Evolutionary conservation across 805 yeast genomes (phyloP).

Genomic region (Metschnikowia cubensis): DNA sequence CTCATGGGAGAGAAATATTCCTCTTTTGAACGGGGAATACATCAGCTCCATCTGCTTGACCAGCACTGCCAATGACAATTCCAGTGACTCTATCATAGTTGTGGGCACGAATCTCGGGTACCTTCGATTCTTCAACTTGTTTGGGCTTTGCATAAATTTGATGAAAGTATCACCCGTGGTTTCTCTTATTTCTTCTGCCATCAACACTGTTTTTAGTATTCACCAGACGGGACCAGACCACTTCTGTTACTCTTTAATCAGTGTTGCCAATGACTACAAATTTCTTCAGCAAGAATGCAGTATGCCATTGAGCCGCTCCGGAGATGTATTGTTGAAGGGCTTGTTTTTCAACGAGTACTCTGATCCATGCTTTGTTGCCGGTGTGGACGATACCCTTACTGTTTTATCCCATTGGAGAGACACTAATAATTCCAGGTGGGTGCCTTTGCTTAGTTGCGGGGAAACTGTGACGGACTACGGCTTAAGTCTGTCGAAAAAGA

Average conservation of each 20-base stretch:
- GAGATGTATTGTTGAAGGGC: slow-evolving; percentile 50
- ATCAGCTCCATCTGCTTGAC: slow-evolving; percentile 68
- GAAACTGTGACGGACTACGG: slow-evolving; percentile 43
- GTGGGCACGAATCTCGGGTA: slow-evolving; percentile 77
- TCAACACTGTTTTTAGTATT: slow-evolving; percentile 50
- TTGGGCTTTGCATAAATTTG: slow-evolving; percentile 68
- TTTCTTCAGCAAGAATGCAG: slow-evolving; percentile 38
- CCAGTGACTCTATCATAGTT: slow-evolving; percentile 46
- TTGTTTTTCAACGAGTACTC: slow-evolving; percentile 84
- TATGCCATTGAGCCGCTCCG: slow-evolving; percentile 29
- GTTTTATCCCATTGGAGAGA: slow-evolving; percentile 77
- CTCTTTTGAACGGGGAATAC: slow-evolving; percentile 51
- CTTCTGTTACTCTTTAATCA: slow-evolving; percentile 47
- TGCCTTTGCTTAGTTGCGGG: slow-evolving; percentile 69
- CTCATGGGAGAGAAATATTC: slow-evolving; percentile 68
- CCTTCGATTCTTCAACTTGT: slow-evolving; percentile 63
- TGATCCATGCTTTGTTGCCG: slow-evolving; percentile 80
- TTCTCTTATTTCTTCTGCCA: slow-evolving; percentile 61
- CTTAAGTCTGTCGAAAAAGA: slow-evolving; percentile 43
- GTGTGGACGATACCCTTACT: slow-evolving; percentile 68
- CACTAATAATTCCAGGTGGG: slow-evolving; percentile 75
- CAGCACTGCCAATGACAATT: slow-evolving; percentile 14
- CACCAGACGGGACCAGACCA: slow-evolving; percentile 30
- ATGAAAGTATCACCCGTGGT: slow-evolving; percentile 72
- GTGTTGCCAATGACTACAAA: slow-evolving; percentile 39